A percentile compares a stretch with the other conserved stretches of the same genome.
Conservation (phyloP, 1,284 basidiomycete species). For the Stereum hirsutum region DNA sequence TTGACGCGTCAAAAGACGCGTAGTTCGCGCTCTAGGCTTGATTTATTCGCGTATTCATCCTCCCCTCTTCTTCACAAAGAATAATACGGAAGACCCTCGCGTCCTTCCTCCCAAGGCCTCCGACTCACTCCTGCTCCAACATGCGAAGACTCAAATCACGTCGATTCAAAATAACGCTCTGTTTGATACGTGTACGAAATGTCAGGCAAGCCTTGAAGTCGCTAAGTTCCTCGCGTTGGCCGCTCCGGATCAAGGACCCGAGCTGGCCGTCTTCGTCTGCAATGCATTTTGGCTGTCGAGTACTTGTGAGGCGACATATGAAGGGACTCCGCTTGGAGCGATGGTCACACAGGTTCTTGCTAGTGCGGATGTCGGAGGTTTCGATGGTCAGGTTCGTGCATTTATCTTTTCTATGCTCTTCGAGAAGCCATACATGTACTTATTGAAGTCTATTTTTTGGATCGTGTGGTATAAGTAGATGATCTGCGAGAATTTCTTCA, state of each 20-base stretch:
- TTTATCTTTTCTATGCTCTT: not conserved
- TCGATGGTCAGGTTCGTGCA: conserved; percentile 52
- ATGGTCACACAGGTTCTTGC: conserved; percentile 61
- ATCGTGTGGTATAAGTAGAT: conserved; percentile 28
- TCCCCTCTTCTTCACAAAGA: conserved; percentile 16
- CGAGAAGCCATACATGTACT: not conserved
- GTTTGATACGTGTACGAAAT: conserved; percentile 51
- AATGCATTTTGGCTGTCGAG: conserved; percentile 45
- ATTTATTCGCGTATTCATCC: no score
- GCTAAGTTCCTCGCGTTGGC: conserved; percentile 61
- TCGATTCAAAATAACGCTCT: conserved; percentile 41
- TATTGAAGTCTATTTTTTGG: conserved; percentile 1
- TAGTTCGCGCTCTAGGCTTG: not conserved
- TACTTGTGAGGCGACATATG: conserved; percentile 41
- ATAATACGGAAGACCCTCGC: conserved; percentile 55
- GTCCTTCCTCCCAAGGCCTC: conserved; percentile 49
- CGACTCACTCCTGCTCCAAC: conserved; percentile 30
- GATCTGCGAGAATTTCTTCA: conserved; percentile 46
- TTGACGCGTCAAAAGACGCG: not conserved
- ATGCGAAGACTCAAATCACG: conserved; percentile 45
- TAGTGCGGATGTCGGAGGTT: conserved; percentile 55
- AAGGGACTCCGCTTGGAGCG: conserved; percentile 40
- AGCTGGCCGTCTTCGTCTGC: conserved; percentile 51
- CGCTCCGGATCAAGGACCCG: conserved; percentile 54
- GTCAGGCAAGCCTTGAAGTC: conserved; percentile 51